Evolutionary conservation across 192 early-diverging fungal species (phyloP), one percentile per base, ranked within the genome.

Genomic region (Coemansia sp.): DNA sequence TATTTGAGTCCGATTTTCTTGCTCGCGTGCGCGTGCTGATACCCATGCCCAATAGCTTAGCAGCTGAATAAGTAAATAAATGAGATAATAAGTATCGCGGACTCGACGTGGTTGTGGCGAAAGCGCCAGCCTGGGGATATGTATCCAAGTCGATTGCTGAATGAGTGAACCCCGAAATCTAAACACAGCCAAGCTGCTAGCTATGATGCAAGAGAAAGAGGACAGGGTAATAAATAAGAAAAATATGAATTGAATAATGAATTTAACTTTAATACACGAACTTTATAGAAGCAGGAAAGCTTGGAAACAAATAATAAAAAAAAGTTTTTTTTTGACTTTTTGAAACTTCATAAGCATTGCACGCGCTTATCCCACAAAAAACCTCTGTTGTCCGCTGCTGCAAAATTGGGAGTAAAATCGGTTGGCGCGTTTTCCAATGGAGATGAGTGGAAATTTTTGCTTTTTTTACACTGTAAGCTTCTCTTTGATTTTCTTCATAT

Each of bases 11-110:
- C 7, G 73, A 61, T 6, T 56, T 70, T 51, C 74, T 71, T 54
- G 73, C 69, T 55, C 73, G 43, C 12, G 69, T 63, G 26, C 73
- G 78, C 43, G 72, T 74, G 66, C 69, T 69, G 48, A 74, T 73
- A 41, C 74, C 71, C 78, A 80, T 80, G 63, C 18, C 52, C 6
- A 46, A 21, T 10, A 52, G 37, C 48, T 59, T 32, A 13, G 48
- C 32, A 61, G 15, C 11, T 11, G 51, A 2, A 12, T 61, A 48
- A 52, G 39, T 8, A 69, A 36, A 8, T 26, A 26, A 32, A 26
- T 21, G 3, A 54, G 22, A 9, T 6, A 26, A 8, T 26, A 54
- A 8, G 3, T 10, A 54, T 26, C 15, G 22, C 21, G 51, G 6
- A 21, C 6, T 26, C 12, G 26, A 26, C 26, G 26, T 26, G 26